Percentiles rank a stretch among this genome's conserved stretches.
Evolutionary conservation across 805 yeast genomes (phyloP).

Genomic region (Lachancea meyersii): DNA sequence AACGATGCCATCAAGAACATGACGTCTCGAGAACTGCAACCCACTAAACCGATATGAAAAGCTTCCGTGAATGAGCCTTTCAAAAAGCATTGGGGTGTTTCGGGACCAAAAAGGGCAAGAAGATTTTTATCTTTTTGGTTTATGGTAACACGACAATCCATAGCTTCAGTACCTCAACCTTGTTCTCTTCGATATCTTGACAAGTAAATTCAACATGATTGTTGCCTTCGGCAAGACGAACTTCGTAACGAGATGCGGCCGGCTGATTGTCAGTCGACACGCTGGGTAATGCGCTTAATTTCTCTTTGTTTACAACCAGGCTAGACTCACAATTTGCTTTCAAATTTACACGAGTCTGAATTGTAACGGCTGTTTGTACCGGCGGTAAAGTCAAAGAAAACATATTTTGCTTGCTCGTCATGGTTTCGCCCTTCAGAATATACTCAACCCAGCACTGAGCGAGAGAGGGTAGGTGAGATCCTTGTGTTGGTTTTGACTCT

Average conservation of each 20-base stretch:
- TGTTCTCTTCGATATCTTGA: slow-evolving; percentile 11
- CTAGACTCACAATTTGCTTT: slow-evolving; percentile 6
- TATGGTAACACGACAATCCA: slow-evolving; percentile 32
- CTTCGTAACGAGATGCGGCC: slow-evolving; percentile 22
- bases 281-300: slow-evolving; percentile 8
- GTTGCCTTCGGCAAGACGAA: slow-evolving; percentile 29
- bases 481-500: slow-evolving; percentile 26
- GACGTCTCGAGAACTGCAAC: too few relatives aligned
- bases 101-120: not conserved
- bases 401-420: slow-evolving; percentile 26
- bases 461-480: slow-evolving; percentile 28
- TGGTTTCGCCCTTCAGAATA: slow-evolving; percentile 22
- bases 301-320: slow-evolving; percentile 23
- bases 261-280: slow-evolving; percentile 2
- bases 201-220: slow-evolving; percentile 26
- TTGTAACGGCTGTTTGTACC: slow-evolving; percentile 26
- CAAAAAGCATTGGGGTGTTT: too few relatives aligned
- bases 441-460: slow-evolving; percentile 30
- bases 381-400: slow-evolving; percentile 28
- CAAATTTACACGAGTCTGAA: slow-evolving; percentile 15
- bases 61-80: too few relatives aligned
- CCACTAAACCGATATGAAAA: too few relatives aligned
- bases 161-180: slow-evolving; percentile 23
- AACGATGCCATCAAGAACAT: too few relatives aligned
- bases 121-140: not conserved